Base-by-base conservation (phyloP, 305 asterid species). In the Solanum hybrid region DNA sequence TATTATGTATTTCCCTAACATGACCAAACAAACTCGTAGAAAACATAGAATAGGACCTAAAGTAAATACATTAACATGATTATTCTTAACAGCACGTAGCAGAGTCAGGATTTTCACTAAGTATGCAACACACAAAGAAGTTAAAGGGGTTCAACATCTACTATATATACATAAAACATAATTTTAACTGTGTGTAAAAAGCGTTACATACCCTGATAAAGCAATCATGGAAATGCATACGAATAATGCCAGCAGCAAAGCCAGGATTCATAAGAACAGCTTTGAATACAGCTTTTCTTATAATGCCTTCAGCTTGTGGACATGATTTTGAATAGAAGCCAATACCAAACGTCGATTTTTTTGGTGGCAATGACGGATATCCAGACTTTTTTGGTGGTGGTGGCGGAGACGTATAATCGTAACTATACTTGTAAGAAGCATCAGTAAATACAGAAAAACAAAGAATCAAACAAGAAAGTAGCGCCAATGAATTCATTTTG, bases 181-280 rank as follows among this genome's bases (percentile, higher is more conserved):
- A 20, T 4, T 20, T 60, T 60, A 60, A 20, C 5, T 3, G 10
- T 60, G 11, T 20, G 66, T 17, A 31, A n/a, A 56, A 51, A 12
- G 66, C 22, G 2, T 13, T 90, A 56, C 10, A 0, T 56, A 93
- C 95, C 92, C 94, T 92, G 71, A 92, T 92, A 66, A 93, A 93
- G 90, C 95, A 93, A 86, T 92, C 95, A 32, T 93, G 95, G 90
- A 93, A 93, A 89, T 93, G 95, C 91, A 92, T 36, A 51, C 94
- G 87, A 88, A 93, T 91, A 37, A 93, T 88, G 76, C 94, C 93
- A 3, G 94, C 94, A 11, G 94, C 94, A 9, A 90, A 3, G 4
- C 94, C 94, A 0, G 92, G 91, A 87, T 93, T 92, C 32, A 3
- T 40, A 0, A 87, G 76, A 29, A 92, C 91, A 1, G 92, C 93